phyloP scores from a whole-genome alignment of 108 stramenopile genomes.

The Pseudonitzschia multiseries region DNA sequence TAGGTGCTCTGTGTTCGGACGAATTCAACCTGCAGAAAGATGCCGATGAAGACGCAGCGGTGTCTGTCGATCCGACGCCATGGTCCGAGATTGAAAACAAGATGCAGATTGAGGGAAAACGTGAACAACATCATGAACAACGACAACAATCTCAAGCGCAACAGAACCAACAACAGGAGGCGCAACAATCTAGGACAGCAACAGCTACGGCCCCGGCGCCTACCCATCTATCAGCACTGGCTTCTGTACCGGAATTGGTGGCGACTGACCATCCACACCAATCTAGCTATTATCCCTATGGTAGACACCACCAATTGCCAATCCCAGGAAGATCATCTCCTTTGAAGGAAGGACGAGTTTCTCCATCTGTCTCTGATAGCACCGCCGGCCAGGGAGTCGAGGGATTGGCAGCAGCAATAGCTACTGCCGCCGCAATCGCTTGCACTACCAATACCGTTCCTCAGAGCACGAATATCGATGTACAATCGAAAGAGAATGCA shows the following conservation, averaged over 20 bases:
- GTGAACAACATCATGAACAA: slow-evolving; percentile 12
- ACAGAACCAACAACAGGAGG: neutral
- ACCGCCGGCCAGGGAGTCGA: neutral
- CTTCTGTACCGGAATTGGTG: neutral
- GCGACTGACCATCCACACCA: slow-evolving; percentile 19
- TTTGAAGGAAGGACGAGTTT: neutral
- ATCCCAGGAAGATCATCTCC: slow-evolving; percentile 23
- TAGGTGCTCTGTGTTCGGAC: slow-evolving; percentile 25
- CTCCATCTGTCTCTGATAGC: neutral
- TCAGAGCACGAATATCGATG: neutral
- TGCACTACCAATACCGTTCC: neutral
- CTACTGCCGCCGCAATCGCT: slow-evolving; percentile 43
- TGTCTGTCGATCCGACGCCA: slow-evolving; percentile 37
- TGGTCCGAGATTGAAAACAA: slow-evolving; percentile 37
- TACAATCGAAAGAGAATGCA: neutral
- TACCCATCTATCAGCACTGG: neutral
- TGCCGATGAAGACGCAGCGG: slow-evolving; percentile 23
- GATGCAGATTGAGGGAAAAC: slow-evolving; percentile 16
- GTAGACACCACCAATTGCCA: slow-evolving; percentile 30
- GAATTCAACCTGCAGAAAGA: slow-evolving; percentile 20
- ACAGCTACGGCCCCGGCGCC: neutral
- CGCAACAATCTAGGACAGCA: neutral
- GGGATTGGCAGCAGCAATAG: slow-evolving; percentile 31
- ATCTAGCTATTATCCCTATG: slow-evolving; percentile 43
- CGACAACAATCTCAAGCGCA: neutral